Evolutionary conservation across 805 yeast genomes (phyloP).

Genomic region (Saccharomycopsis sp.): DNA sequence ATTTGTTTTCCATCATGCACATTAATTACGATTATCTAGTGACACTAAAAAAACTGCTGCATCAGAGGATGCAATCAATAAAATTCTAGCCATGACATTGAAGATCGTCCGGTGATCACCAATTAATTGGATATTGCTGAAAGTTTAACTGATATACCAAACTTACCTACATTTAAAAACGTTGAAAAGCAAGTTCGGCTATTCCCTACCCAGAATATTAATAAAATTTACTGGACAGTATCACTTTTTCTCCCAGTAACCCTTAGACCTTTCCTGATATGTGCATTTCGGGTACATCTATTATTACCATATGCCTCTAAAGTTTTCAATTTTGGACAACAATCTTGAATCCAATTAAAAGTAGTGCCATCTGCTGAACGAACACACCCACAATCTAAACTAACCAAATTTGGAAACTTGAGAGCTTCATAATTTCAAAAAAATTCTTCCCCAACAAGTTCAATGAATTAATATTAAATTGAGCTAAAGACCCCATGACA

Average conservation of each 20-base stretch:
- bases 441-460: slow-evolving; percentile 45
- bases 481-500: slow-evolving; percentile 58
- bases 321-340: slow-evolving; percentile 55
- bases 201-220: slow-evolving; percentile 32
- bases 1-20: slow-evolving; percentile 12
- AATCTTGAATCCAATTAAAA: slow-evolving; percentile 47
- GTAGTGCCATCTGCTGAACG: slow-evolving; percentile 65
- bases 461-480: slow-evolving; percentile 70
- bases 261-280: slow-evolving; percentile 45
- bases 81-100: slow-evolving; percentile 25
- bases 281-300: slow-evolving; percentile 51
- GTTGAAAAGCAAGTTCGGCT: slow-evolving; percentile 52
- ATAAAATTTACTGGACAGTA: slow-evolving; percentile 31
- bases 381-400: slow-evolving; percentile 74
- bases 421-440: slow-evolving; percentile 38
- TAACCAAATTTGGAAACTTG: slow-evolving; percentile 52
- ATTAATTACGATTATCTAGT: slow-evolving; percentile 26
- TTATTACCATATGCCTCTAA: slow-evolving; percentile 81
- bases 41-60: slow-evolving; percentile 20
- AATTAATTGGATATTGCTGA: slow-evolving; percentile 32
- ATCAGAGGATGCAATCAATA: slow-evolving; percentile 28
- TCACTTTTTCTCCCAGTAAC: slow-evolving; percentile 74
- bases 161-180: slow-evolving; percentile 52
- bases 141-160: slow-evolving; percentile 26
- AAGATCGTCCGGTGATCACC: slow-evolving; percentile 38